Evolutionary conservation across 306 rosid genomes (phyloP), one percentile per base, ranked within the genome.

Genomic region (Pterocarpus macrocarpus): DNA sequence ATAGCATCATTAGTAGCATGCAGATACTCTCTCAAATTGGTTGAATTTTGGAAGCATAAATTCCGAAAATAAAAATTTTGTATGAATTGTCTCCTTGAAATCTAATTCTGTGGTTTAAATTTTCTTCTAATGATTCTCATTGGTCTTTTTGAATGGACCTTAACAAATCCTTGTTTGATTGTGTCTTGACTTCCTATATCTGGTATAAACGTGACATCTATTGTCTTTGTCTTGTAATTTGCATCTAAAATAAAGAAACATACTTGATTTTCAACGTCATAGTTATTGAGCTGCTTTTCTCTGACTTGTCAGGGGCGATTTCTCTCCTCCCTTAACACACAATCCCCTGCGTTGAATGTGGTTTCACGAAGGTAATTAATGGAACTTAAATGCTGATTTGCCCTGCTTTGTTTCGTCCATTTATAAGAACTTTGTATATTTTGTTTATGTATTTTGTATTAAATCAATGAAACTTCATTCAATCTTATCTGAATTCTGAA

Each of bases 301-400:
- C 56, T 69, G 10, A 22, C 52, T 33, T 90, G 66, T 69, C 85
- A 95, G 99, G 99, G 99, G 10, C 90, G 91, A 47, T 95, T 95
- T 86, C 95, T 95, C 68, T 79, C 97, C 58, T 82, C 99, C 64
- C 91, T 95, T 14, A 84, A 70, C 81, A 91, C 99, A 45, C 95
- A 90, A 67, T 95, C 99, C 41, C 91, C 93, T 1, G 98, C 95
- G 3, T 80, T 95, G 83, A 95, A 95, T 89, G 95, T 95, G 64
- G 97, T 95, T 78, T 87, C 93, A 70, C 92, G 90, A 85, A 95
- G 98, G 99, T 95, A 44, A 56, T 32, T 39, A 50, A 22, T 83
- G 88, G 75, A 75, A 69, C 69, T 71, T 74, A 45, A 57, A 61
- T 79, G 70, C 64, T 55, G 33, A 80, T 61, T 78, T 69, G 13